These are phyloP conservation scores for Medicago ruthenica DNA, from an alignment of 306 rosid genomes.

Conservation along the genomic window DNA sequence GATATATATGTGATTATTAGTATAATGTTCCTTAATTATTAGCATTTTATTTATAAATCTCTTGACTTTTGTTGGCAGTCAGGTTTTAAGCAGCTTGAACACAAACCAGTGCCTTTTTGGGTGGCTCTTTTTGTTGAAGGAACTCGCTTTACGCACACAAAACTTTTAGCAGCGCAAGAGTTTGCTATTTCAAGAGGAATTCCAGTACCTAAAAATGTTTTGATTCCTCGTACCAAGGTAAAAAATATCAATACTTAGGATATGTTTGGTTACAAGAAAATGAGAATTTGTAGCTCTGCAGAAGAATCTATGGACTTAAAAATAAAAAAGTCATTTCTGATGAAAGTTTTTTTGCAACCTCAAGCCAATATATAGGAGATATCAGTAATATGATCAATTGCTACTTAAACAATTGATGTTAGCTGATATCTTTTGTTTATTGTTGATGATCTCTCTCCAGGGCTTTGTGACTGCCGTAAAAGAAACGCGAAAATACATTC, in stretches of 20 bases:
- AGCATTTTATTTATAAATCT: slow-evolving; percentile 16
- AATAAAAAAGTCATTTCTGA: background rate
- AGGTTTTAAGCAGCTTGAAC: slow-evolving; percentile 62
- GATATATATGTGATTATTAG: background rate
- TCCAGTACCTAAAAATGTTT: slow-evolving; percentile 77
- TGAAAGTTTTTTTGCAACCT: background rate
- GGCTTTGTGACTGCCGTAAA: slow-evolving; percentile 82
- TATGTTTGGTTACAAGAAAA: background rate
- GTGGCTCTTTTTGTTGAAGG: slow-evolving; percentile 93
- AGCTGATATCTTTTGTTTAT: background rate
- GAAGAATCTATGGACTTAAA: background rate
- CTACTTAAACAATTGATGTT: background rate
- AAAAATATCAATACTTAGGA: slow-evolving; percentile 3
- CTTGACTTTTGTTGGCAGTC: slow-evolving; percentile 58
- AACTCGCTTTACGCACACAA: slow-evolving; percentile 81
- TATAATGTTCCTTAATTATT: background rate
- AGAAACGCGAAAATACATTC: slow-evolving; percentile 62
- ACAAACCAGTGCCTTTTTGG: slow-evolving; percentile 81
- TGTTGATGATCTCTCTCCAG: slow-evolving; percentile 43
- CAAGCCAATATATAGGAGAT: background rate
- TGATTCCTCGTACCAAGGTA: slow-evolving; percentile 95
- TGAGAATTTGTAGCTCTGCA: background rate
- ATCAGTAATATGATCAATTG: background rate
- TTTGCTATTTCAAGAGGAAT: slow-evolving; percentile 84
- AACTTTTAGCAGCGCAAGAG: slow-evolving; percentile 75